phyloP scores from a whole-genome alignment of 306 rosid species.

The Trifolium subterraneum region DNA sequence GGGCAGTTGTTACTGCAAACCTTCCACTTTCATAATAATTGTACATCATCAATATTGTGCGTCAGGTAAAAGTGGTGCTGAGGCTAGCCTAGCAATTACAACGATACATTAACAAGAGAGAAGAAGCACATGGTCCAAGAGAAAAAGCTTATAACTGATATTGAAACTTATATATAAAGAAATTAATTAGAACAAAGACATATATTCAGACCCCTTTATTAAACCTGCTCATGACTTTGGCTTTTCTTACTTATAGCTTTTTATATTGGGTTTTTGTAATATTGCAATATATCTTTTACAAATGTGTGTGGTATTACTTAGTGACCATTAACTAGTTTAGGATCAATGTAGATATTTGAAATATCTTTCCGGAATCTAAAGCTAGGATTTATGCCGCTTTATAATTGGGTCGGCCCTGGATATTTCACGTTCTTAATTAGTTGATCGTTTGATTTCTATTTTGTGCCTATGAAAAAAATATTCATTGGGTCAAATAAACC shows the following conservation, averaged over 20 bases:
- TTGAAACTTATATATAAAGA: neutral
- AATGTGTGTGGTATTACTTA: neutral
- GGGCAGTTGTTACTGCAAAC: conserved; percentile 44
- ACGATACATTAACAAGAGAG: conserved; percentile 31
- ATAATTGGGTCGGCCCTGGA: too few relatives aligned
- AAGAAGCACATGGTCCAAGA: conserved; percentile 54
- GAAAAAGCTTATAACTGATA: conserved; percentile 37
- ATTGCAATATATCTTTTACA: neutral
- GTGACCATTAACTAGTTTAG: neutral
- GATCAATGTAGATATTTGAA: too few relatives aligned
- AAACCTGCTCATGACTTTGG: conserved; percentile 45
- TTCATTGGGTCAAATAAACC: too few relatives aligned
- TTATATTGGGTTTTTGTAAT: conserved; percentile 45
- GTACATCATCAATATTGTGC: conserved; percentile 48
- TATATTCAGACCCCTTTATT: conserved; percentile 35
- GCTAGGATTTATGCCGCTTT: too few relatives aligned
- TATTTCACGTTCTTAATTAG: too few relatives aligned
- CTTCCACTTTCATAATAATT: conserved; percentile 53
- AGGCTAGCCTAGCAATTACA: conserved; percentile 41
- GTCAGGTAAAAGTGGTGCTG: conserved; percentile 51
- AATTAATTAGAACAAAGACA: neutral
- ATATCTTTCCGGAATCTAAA: too few relatives aligned
- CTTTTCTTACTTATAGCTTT: conserved; percentile 43
- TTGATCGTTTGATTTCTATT: too few relatives aligned
- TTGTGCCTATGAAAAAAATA: too few relatives aligned